Evolutionary conservation across 73 alveolate species (phyloP), one percentile per base, ranked within the genome.

Genomic region (Tetrahymena thermophila): DNA sequence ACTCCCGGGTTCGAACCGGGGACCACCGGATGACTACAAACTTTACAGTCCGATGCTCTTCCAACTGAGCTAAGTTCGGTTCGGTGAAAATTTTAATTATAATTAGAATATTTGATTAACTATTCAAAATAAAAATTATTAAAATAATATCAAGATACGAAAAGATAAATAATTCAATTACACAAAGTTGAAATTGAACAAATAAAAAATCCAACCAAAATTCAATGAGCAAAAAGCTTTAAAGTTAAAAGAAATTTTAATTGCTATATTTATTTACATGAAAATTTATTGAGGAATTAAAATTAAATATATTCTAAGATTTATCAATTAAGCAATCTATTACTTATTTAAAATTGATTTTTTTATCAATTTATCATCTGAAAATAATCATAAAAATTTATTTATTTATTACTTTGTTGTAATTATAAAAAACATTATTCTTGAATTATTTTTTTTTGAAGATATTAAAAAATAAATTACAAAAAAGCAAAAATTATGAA

Each of bases 1-100:
- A 71, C 89, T 71, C 89, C 89, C 89, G 89, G 89, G 89, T 71
- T 71, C 89, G 89, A 71, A 71, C 89, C 89, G 89, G 89, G 89
- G 89, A 71, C 89, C 89, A 71, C 89, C 89, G 89, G 89, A 71
- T 71, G 89, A 71, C 89, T 71, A 71, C 89, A 71, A 71, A 71
- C 89, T 71, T 71, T 71, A 71, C 89, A 71, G 89, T 71, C 89
- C 89, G 89, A 71, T 71, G 89, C 89, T 71, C 89, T 71, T 71
- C 89, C 89, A 71, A 71, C 89, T 71, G 89, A 71, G 89, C 89
- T 71, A 71, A 71, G 89, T 71, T 71, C 89, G 89, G 89, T 71
- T 71, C 89, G 89, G 35, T 71, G 89, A 71, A 71, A 28, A 71
- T 31, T 25, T 17, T 31, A n/a, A 3, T 11, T 28, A n/a, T 17